Evolutionary conservation across 495 filamentous ascomycete species (phyloP).

Genomic region (Penicillium egyptiacum): DNA sequence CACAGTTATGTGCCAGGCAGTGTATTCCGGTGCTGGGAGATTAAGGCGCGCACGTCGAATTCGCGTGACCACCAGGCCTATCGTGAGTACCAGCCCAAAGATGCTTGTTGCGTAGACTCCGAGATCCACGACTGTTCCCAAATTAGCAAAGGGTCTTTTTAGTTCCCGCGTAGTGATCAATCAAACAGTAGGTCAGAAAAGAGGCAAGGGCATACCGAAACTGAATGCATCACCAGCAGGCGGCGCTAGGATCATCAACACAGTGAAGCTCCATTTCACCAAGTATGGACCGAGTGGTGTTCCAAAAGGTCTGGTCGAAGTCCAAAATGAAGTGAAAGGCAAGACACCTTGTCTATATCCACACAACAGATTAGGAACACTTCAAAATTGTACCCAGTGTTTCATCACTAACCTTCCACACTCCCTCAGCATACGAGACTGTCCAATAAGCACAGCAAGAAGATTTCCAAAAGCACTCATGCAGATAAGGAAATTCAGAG

Average conservation of each 20-base stretch:
- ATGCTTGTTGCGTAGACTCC: conserved; percentile 51
- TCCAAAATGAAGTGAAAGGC: conserved; percentile 63
- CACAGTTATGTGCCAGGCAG: conserved; percentile 54
- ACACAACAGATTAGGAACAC: not conserved
- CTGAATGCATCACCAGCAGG: conserved; percentile 70
- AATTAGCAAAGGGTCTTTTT: not conserved
- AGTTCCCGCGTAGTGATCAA: not conserved
- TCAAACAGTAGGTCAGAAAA: not conserved
- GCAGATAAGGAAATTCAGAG: conserved; percentile 60
- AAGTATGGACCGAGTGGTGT: conserved; percentile 61
- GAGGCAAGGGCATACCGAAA: conserved; percentile 38
- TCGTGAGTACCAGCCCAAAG: conserved; percentile 54
- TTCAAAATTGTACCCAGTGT: not conserved
- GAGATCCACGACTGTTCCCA: conserved; percentile 51
- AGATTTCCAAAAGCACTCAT: conserved; percentile 66
- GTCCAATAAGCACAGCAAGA: conserved; percentile 56
- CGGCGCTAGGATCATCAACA: conserved; percentile 65
- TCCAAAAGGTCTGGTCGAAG: conserved; percentile 61
- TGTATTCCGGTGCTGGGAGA: conserved; percentile 47
- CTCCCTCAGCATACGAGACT: conserved; percentile 60
- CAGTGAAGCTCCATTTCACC: conserved; percentile 57
- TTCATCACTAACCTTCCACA: conserved; percentile 45
- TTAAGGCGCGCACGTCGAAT: conserved; percentile 48
- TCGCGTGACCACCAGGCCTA: conserved; percentile 56
- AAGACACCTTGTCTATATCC: conserved; percentile 60